These are phyloP conservation scores for Diaporthe sp. DNA, from an alignment of 2,329 filamentous ascomycete species.

Conservation along the genomic window DNA sequence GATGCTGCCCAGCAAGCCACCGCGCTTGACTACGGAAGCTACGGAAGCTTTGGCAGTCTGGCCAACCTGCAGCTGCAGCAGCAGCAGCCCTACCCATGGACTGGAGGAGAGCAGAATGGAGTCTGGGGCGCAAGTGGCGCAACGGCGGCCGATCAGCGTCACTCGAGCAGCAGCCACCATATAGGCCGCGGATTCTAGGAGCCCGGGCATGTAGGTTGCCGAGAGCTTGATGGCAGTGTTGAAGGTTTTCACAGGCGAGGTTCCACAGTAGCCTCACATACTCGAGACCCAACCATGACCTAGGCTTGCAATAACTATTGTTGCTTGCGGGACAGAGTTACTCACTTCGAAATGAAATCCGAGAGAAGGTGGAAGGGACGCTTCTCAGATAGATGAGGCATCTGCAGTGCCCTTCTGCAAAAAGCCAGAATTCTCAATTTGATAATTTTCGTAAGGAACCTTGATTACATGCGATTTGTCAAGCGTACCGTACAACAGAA, in stretches of 20 bases:
- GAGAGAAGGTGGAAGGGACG: not conserved
- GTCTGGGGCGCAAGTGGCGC: not conserved
- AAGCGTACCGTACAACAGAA: not conserved
- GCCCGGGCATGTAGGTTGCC: not conserved
- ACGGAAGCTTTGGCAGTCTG: not conserved
- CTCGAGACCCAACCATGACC: not conserved
- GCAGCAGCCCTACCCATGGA: not conserved
- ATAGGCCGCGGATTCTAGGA: not conserved
- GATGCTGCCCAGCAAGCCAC: not conserved
- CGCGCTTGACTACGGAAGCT: constrained; percentile 2
- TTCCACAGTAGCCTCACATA: not conserved
- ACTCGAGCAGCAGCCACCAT: not conserved
- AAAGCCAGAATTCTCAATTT: not conserved
- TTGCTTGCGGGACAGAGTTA: too few species aligned
- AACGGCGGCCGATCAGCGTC: not conserved
- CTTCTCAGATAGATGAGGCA: not conserved
- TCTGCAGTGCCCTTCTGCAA: not conserved
- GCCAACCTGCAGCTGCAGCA: not conserved
- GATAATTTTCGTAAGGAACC: not conserved
- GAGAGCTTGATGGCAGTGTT: not conserved
- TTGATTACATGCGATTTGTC: not conserved
- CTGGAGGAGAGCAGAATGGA: not conserved
- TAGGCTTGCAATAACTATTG: not conserved
- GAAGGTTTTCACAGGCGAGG: not conserved
- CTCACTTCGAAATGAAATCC: too few species aligned